A percentile compares a stretch with the other conserved stretches of the same genome.
Conservation (phyloP, 2,329 filamentous ascomycete species). For the Uncinocarpus reesii region DNA sequence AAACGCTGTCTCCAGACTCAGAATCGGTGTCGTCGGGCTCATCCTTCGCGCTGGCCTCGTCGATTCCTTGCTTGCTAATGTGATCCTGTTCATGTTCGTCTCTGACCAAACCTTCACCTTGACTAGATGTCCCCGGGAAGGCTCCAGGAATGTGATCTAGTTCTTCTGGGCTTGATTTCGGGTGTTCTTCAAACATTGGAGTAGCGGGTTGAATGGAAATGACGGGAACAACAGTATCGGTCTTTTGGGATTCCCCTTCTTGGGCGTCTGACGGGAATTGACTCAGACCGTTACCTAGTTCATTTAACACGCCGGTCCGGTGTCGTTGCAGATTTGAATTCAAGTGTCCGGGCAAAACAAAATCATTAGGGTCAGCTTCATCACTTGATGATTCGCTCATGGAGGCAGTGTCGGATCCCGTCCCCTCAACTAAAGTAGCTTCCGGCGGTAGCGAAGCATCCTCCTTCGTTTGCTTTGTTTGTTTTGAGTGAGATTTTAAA, state of each 20-base stretch:
- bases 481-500: slow-evolving; percentile 28
- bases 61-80: background rate
- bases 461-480: slow-evolving; percentile 26
- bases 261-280: too few relatives aligned
- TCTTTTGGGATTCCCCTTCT: background rate
- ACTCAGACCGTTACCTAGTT: background rate
- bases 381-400: slow-evolving; percentile 37
- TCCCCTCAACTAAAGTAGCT: slow-evolving; percentile 58
- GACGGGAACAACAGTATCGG: slow-evolving; percentile 27
- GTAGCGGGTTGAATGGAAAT: slow-evolving; percentile 42
- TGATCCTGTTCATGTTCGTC: background rate
- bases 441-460: slow-evolving; percentile 60
- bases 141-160: slow-evolving; percentile 45
- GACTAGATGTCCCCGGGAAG: background rate
- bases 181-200: slow-evolving; percentile 33
- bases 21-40: slow-evolving; percentile 25
- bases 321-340: background rate
- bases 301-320: background rate
- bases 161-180: slow-evolving; percentile 30
- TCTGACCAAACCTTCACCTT: background rate
- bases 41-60: background rate
- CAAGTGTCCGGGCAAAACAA: background rate
- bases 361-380: slow-evolving; percentile 20
- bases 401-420: slow-evolving; percentile 53
- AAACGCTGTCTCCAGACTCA: slow-evolving; percentile 38